These are phyloP conservation scores for Kandelia obovata DNA, from an alignment of 345 rosid genomes.

Conservation along the genomic window DNA sequence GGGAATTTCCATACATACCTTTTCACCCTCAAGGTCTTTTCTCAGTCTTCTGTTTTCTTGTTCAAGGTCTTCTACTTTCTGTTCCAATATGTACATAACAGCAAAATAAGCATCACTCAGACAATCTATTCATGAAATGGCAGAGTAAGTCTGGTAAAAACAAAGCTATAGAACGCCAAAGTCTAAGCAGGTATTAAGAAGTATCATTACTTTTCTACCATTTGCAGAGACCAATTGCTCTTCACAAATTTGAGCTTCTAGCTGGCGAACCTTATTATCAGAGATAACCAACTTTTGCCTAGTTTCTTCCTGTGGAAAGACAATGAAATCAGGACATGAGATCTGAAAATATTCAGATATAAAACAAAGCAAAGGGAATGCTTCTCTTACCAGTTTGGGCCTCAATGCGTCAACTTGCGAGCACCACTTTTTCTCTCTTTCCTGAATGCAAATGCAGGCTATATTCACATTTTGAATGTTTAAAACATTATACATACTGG, in stretches of 20 bases:
- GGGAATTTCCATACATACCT: slow-evolving; percentile 52
- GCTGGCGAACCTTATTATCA: slow-evolving; percentile 84
- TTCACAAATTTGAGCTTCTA: slow-evolving; percentile 76
- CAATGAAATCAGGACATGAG: slow-evolving; percentile 6
- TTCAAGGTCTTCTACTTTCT: slow-evolving; percentile 86
- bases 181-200: slow-evolving; percentile 8
- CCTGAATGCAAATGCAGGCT: slow-evolving; percentile 44
- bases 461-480: slow-evolving; percentile 16
- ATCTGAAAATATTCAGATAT: not conserved
- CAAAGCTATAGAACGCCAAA: not conserved
- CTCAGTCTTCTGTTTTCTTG: slow-evolving; percentile 49
- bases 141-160: slow-evolving; percentile 1
- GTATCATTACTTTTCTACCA: slow-evolving; percentile 55
- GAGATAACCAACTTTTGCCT: slow-evolving; percentile 79
- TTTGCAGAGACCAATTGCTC: slow-evolving; percentile 59
- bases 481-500: slow-evolving; percentile 14
- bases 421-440: slow-evolving; percentile 72
- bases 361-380: slow-evolving; percentile 1
- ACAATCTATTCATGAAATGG: slow-evolving; percentile 4
- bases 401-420: slow-evolving; percentile 65
- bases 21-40: slow-evolving; percentile 76
- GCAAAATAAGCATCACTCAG: slow-evolving; percentile 11
- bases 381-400: slow-evolving; percentile 64
- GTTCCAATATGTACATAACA: slow-evolving; percentile 29
- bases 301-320: slow-evolving; percentile 63